phyloP scores from a whole-genome alignment of 306 rosid genomes.

The Lathyrus aphaca region DNA sequence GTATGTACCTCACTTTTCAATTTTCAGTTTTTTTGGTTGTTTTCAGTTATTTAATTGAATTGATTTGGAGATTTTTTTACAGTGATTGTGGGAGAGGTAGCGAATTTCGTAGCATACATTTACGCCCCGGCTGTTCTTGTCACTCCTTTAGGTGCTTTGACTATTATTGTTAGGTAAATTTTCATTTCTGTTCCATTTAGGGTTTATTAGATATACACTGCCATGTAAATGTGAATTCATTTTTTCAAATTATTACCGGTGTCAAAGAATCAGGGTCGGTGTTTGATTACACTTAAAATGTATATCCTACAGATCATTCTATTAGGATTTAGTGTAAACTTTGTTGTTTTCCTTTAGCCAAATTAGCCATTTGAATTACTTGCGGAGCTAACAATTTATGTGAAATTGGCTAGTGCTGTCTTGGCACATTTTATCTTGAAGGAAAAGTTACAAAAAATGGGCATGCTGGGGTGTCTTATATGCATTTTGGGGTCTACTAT shows the following conservation, averaged over 20 bases:
- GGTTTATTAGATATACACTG: neutral
- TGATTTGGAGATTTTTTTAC: neutral
- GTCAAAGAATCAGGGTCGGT: no score
- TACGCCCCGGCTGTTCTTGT: slow-evolving; percentile 91
- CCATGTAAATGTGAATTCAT: no score
- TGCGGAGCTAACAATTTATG: slow-evolving; percentile 15
- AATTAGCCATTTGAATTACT: neutral
- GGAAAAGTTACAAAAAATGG: slow-evolving; percentile 87
- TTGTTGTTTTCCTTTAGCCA: neutral
- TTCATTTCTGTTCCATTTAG: neutral
- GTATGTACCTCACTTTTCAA: slow-evolving; percentile 43
- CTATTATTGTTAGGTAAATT: slow-evolving; percentile 81
- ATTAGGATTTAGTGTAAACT: neutral
- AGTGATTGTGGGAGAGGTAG: slow-evolving; percentile 90
- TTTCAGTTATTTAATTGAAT: neutral
- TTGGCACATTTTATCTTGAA: slow-evolving; percentile 82
- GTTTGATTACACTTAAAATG: neutral
- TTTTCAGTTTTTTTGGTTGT: neutral
- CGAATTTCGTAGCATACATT: slow-evolving; percentile 81
- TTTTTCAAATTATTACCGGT: no score
- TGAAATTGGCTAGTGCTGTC: slow-evolving; percentile 66
- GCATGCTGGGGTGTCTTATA: slow-evolving; percentile 81
- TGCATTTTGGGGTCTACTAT: slow-evolving; percentile 78
- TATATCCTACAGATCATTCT: neutral
- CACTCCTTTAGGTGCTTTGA: slow-evolving; percentile 89